Conservation (phyloP, 75 land plant genomes). For the Sequoia sempervirens region DNA sequence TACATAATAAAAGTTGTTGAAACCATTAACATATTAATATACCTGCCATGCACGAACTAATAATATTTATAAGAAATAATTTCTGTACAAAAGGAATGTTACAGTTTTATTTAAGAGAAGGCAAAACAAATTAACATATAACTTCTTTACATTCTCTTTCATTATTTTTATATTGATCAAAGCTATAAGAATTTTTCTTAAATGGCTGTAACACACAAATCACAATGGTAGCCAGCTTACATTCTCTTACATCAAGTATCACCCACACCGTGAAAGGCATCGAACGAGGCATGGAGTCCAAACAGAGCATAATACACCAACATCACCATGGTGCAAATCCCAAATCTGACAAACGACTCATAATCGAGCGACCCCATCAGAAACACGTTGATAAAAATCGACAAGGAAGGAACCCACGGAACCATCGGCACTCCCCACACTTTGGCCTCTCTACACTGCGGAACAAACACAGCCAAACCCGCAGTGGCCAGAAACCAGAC, state of each 20-base stretch:
- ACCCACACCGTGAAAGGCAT: conserved; percentile 18
- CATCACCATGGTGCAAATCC: conserved; percentile 42
- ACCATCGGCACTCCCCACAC: conserved; percentile 74
- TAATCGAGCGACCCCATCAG: conserved; percentile 51
- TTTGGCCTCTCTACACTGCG: conserved; percentile 39
- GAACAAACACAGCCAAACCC: conserved; percentile 36
- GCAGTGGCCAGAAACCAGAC: conserved; percentile 53
- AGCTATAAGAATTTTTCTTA: too few species aligned
- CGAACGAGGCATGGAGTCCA: conserved; percentile 76
- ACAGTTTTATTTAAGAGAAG: too few species aligned
- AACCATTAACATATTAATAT: too few species aligned
- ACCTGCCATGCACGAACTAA: too few species aligned
- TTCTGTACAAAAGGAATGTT: too few species aligned
- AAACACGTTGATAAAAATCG: conserved; percentile 45
- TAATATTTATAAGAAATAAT: too few species aligned
- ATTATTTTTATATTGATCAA: too few species aligned
- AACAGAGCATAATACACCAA: conserved; percentile 59
- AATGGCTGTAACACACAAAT: too few species aligned
- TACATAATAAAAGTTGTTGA: too few species aligned
- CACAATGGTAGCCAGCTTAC: too few species aligned
- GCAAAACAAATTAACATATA: too few species aligned
- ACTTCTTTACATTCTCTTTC: too few species aligned
- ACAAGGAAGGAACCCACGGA: conserved; percentile 63
- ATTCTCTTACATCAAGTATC: background rate
- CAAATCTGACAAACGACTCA: conserved; percentile 53